A percentile compares a stretch with the other conserved stretches of the same genome.
Evolutionary conservation across 257 asterid species (phyloP).

Genomic region (Lithospermum erythrorhizon): DNA sequence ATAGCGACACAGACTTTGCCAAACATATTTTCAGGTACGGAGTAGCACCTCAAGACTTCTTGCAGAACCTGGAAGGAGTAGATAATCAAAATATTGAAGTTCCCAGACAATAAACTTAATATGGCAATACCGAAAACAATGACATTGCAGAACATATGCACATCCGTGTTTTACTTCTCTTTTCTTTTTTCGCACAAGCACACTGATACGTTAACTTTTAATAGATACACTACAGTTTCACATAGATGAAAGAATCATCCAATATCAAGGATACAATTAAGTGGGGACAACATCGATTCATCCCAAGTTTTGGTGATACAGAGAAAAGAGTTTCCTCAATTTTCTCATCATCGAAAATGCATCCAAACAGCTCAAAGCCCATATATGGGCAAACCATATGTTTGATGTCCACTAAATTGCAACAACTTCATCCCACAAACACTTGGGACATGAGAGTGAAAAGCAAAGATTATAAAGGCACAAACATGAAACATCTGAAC

Average conservation of each 20-base stretch:
- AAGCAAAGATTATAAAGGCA: background rate
- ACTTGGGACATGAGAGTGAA: background rate
- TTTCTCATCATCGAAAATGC: background rate
- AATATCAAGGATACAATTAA: background rate
- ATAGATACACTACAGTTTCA: background rate
- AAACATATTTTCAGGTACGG: slow-evolving; percentile 66
- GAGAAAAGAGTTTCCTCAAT: background rate
- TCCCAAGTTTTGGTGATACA: background rate
- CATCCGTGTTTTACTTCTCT: background rate
- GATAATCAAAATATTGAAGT: slow-evolving; percentile 4
- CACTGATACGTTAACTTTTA: background rate
- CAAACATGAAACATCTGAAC: background rate
- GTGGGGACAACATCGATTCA: background rate
- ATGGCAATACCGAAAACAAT: background rate
- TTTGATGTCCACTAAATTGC: background rate
- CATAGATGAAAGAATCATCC: background rate
- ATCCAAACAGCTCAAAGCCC: background rate
- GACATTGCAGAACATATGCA: background rate
- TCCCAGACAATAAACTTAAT: background rate
- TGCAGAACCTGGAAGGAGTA: slow-evolving; percentile 65
- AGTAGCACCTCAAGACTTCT: slow-evolving; percentile 70
- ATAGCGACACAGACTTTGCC: slow-evolving; percentile 79
- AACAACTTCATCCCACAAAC: background rate
- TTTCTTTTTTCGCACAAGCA: background rate
- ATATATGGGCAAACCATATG: background rate